These are phyloP conservation scores for Zoysia matrella DNA, from an alignment of 202 grass and related monocot species.

Conservation along the genomic window DNA sequence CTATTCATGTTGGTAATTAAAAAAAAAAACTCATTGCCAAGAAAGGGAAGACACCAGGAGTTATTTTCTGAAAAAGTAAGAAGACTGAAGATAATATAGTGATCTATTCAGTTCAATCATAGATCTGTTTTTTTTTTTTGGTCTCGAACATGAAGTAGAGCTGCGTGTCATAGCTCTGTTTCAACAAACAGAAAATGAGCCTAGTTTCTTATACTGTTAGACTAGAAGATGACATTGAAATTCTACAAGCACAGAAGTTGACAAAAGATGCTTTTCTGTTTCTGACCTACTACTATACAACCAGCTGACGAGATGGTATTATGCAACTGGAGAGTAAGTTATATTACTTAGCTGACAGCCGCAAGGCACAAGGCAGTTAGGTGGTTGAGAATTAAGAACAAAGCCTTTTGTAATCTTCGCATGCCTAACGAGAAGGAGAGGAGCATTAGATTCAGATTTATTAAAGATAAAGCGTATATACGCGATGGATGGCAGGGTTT, in stretches of 20 bases:
- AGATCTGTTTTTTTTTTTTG: neutral
- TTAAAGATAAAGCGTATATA: neutral
- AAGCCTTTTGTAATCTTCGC: neutral
- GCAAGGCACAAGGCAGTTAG: constrained; percentile 36
- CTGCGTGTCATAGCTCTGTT: neutral
- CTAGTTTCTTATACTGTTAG: neutral
- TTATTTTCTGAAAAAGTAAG: no score
- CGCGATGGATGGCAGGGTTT: neutral
- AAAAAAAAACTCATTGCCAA: no score
- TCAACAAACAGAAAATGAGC: neutral
- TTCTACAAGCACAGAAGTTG: neutral
- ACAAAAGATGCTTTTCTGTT: neutral
- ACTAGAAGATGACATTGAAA: neutral
- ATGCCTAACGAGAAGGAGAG: neutral
- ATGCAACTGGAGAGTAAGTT: constrained; percentile 7
- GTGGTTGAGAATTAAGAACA: neutral
- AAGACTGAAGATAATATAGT: neutral
- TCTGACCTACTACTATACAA: neutral
- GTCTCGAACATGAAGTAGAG: no score
- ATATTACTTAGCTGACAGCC: constrained; percentile 27
- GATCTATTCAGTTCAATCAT: neutral
- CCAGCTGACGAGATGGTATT: constrained; percentile 6
- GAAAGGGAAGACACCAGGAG: neutral
- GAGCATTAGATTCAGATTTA: neutral
- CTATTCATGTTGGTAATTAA: neutral